phyloP scores from a whole-genome alignment of 2,329 filamentous ascomycete genomes.

The Teratosphaeria gauchensis region DNA sequence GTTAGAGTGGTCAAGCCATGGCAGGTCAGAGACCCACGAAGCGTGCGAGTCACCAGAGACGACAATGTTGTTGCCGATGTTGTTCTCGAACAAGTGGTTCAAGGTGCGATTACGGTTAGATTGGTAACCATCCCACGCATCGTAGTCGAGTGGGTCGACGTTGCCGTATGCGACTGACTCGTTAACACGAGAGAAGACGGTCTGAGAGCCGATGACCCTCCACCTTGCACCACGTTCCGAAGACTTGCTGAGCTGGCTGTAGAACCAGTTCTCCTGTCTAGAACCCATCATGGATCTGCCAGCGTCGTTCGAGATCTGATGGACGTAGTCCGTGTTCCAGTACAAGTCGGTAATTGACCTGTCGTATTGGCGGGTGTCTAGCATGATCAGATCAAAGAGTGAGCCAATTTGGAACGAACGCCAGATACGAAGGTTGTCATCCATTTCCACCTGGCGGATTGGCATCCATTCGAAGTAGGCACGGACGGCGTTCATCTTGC shows the following conservation, averaged over 20 bases:
- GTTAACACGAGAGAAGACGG: slow-evolving; percentile 54
- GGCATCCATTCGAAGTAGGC: slow-evolving; percentile 56
- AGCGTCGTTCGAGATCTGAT: slow-evolving; percentile 55
- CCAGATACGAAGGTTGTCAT: slow-evolving; percentile 62
- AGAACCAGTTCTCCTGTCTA: slow-evolving; percentile 67
- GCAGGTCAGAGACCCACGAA: slow-evolving; percentile 44
- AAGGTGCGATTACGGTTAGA: slow-evolving; percentile 64
- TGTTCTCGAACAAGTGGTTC: slow-evolving; percentile 54
- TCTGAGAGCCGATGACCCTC: slow-evolving; percentile 63
- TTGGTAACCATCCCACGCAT: slow-evolving; percentile 57
- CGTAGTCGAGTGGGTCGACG: slow-evolving; percentile 41
- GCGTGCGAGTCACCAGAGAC: slow-evolving; percentile 62
- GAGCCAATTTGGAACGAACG: slow-evolving; percentile 56
- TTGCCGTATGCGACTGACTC: slow-evolving; percentile 36
- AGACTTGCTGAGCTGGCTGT: slow-evolving; percentile 36
- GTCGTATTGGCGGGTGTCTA: slow-evolving; percentile 62
- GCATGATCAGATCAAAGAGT: slow-evolving; percentile 57
- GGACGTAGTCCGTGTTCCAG: slow-evolving; percentile 23
- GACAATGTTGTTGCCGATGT: slow-evolving; percentile 64
- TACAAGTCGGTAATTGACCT: slow-evolving; percentile 47
- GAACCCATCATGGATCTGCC: slow-evolving; percentile 61
- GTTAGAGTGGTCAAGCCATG: slow-evolving; percentile 31
- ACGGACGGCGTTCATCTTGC: slow-evolving; percentile 63
- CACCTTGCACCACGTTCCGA: slow-evolving; percentile 57
- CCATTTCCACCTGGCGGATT: slow-evolving; percentile 55